Evolutionary conservation across 495 filamentous ascomycete genomes (phyloP).

Genomic region (Lophiostoma macrostomum): DNA sequence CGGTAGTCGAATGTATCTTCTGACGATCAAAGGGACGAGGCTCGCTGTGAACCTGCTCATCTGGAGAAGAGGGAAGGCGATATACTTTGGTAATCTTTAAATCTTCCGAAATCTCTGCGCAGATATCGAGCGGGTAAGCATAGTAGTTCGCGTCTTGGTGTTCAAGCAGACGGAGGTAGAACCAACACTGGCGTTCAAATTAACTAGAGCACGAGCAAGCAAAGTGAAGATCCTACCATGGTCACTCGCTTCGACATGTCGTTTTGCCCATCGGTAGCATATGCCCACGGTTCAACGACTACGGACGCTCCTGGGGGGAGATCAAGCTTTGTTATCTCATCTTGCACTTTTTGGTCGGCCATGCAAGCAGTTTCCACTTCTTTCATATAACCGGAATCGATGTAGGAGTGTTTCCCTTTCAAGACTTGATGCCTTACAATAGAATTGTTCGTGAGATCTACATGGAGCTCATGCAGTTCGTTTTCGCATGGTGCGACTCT

Average conservation of each 20-base stretch:
- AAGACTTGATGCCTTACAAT: conserved; percentile 8
- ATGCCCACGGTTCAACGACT: conserved; percentile 43
- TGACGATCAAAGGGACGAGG: conserved; percentile 2
- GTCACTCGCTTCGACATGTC: conserved; percentile 40
- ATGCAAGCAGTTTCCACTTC: conserved; percentile 16
- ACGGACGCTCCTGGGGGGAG: conserved; percentile 38
- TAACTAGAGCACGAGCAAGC: too few relatives aligned
- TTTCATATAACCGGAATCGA: conserved; percentile 22
- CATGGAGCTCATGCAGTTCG: conserved; percentile 8
- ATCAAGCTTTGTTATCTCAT: conserved; percentile 32
- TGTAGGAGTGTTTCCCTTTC: conserved; percentile 16
- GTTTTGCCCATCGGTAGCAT: conserved; percentile 44
- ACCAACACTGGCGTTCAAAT: too few relatives aligned
- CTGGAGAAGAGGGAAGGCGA: conserved; percentile 18
- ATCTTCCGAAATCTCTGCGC: conserved; percentile 16
- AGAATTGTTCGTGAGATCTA: background rate
- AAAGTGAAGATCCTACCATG: too few relatives aligned
- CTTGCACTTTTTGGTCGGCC: conserved; percentile 16
- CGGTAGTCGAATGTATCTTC: conserved; percentile 19
- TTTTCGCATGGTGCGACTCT: too few relatives aligned
- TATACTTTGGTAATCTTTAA: conserved; percentile 14
- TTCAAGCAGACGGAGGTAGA: conserved; percentile 17
- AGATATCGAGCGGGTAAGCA: conserved; percentile 22
- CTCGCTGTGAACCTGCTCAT: background rate
- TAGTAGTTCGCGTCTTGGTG: conserved; percentile 23